phyloP scores from a whole-genome alignment of 257 asterid species.

The Thymus mandschuricus region DNA sequence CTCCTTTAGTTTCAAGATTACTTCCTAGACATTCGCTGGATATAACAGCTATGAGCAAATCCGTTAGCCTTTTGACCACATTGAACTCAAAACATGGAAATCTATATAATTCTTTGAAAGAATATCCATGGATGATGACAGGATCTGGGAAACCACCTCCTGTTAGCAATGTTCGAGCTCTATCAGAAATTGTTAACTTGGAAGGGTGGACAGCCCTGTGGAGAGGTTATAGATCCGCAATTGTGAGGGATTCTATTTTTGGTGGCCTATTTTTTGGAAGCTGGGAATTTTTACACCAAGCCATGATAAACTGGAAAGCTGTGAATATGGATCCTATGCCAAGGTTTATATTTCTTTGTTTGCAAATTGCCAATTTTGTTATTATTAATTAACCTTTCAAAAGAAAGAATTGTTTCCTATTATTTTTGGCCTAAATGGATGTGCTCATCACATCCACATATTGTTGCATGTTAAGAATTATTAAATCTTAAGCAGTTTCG shows the following conservation, averaged over 20 bases:
- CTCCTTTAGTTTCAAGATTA: slow-evolving; percentile 62
- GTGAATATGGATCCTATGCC: slow-evolving; percentile 86
- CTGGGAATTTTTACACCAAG: slow-evolving; percentile 78
- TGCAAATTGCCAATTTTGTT: slow-evolving; percentile 3
- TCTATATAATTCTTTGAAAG: slow-evolving; percentile 63
- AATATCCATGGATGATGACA: slow-evolving; percentile 97
- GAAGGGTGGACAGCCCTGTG: slow-evolving; percentile 91
- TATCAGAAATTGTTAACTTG: slow-evolving; percentile 59
- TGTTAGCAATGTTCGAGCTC: slow-evolving; percentile 63
- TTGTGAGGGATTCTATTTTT: slow-evolving; percentile 83
- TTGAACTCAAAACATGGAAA: slow-evolving; percentile 60
- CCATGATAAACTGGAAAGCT: slow-evolving; percentile 89
- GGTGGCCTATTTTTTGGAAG: slow-evolving; percentile 86
- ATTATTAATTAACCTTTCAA: slow-evolving; percentile 10
- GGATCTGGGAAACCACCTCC: slow-evolving; percentile 95
- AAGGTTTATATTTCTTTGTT: slow-evolving; percentile 50
- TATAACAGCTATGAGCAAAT: slow-evolving; percentile 57
- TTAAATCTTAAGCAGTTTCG: neutral
- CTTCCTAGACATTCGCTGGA: slow-evolving; percentile 72
- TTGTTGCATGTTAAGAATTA: neutral
- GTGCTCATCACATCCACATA: neutral
- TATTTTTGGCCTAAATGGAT: slow-evolving; percentile 5
- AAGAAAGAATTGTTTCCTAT: slow-evolving; percentile 12
- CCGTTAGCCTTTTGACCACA: slow-evolving; percentile 70
- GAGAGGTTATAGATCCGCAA: slow-evolving; percentile 87